Evolutionary conservation across 371 early-diverging fungal genomes (phyloP).

Genomic region (Choanephora cucurbitarum): DNA sequence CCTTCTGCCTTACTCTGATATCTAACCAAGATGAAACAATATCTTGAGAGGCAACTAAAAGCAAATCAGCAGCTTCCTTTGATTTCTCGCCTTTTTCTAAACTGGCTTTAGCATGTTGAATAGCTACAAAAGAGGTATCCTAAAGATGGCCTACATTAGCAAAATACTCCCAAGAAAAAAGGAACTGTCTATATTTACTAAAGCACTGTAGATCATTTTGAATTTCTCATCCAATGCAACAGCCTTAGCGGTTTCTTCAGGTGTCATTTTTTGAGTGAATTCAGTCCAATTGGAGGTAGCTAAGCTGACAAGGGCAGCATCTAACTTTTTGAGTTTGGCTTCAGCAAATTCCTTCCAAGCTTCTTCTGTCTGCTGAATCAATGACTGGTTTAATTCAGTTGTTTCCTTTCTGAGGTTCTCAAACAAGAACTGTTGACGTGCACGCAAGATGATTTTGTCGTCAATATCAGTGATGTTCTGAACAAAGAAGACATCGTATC

Average conservation of each 20-base stretch:
- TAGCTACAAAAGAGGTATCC: conserved; percentile 51
- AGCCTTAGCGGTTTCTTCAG: conserved; percentile 53
- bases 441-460: conserved; percentile 97
- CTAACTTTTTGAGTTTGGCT: conserved; percentile 57
- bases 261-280: conserved; percentile 57
- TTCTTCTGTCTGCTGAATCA: conserved; percentile 56
- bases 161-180: no score
- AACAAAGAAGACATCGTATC: conserved; percentile 93
- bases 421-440: conserved; percentile 87
- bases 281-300: conserved; percentile 53
- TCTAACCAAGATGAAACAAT: conserved; percentile 63
- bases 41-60: conserved; percentile 58
- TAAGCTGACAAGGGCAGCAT: conserved; percentile 32
- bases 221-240: conserved; percentile 69
- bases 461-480: conserved; percentile 99
- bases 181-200: conserved; percentile 53
- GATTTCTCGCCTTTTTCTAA: conserved; percentile 45
- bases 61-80: conserved; percentile 43
- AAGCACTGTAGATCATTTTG: conserved; percentile 69
- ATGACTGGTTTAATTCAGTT: conserved; percentile 30
- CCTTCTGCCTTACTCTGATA: conserved; percentile 36
- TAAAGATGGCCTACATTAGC: no score
- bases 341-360: conserved; percentile 69
- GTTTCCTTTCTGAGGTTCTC: conserved; percentile 56
- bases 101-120: conserved; percentile 50